Evolutionary conservation across 306 rosid genomes (phyloP), one percentile per base, ranked within the genome.

Genomic region (Gynostemma pentaphyllum): DNA sequence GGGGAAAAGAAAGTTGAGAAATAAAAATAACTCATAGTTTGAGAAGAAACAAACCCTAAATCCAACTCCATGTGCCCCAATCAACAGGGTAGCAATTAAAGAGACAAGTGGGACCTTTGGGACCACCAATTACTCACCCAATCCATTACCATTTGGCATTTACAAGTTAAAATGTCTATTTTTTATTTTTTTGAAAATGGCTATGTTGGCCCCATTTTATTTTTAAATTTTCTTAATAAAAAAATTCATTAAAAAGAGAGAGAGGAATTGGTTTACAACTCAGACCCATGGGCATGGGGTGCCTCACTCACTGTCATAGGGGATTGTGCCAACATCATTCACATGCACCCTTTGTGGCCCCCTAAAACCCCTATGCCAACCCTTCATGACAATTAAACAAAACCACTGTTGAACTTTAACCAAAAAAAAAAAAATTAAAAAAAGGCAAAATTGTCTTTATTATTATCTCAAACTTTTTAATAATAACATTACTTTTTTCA

Each of bases 241-340:
- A 9, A 56, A 57, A 34, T 14, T 7, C 32, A 34, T 16, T 4
- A 11, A 23, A 7, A 19, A 34, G 1, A 36, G 12, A 7, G 56
- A 50, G 54, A 21, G 36, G 44, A 5, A 41, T 50, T 78, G 74
- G 29, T 4, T 3, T 66, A 78, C 89, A 83, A 78, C 85, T 81
- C 83, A 76, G 60, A n/a, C 59, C 49, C 76, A 59, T 67, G 61
- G 74, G 74, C n/a, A 81, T 75, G 45, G n/a, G n/a, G n/a, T n/a
- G n/a, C n/a, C 39, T 34, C 9, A 27, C 23, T 55, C 64, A 34
- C 45, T 34, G 61, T 40, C 61, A 54, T 29, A 16, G 28, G 61
- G 61, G 40, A 29, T n/a, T 54, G 39, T 52, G 61, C 61, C 24
- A 52, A 27, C 57, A 52, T 26, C 59, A 13, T 62, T 78, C 84